Evolutionary conservation across 345 rosid genomes (phyloP).

Genomic region (Salix suchowensis): DNA sequence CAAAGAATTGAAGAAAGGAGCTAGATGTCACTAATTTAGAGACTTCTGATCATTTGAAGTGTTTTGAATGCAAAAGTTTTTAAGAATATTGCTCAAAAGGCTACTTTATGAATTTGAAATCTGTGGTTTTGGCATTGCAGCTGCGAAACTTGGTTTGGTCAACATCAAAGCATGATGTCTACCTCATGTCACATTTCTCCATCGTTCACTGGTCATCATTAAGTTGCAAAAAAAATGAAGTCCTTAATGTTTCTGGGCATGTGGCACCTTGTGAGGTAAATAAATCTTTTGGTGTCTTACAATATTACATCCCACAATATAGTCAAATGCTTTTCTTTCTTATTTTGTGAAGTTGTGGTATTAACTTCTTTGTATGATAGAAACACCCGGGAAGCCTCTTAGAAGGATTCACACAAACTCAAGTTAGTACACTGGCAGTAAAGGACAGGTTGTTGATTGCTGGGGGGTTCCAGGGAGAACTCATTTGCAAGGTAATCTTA

Average conservation of each 20-base stretch:
- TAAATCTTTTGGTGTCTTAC: background rate
- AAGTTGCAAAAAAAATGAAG: conserved; percentile 46
- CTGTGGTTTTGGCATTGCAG: conserved; percentile 24
- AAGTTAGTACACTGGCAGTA: conserved; percentile 57
- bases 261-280: conserved; percentile 49
- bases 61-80: background rate
- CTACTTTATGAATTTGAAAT: background rate
- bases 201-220: conserved; percentile 56
- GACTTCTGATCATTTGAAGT: background rate
- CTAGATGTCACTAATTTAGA: background rate
- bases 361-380: conserved; percentile 17
- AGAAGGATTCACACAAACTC: conserved; percentile 56
- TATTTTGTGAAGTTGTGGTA: background rate
- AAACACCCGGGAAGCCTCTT: conserved; percentile 54
- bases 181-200: conserved; percentile 53
- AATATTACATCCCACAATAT: background rate
- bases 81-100: background rate
- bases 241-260: conserved; percentile 54
- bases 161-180: conserved; percentile 56
- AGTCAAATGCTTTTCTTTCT: background rate
- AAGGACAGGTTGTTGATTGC: conserved; percentile 50
- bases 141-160: conserved; percentile 60
- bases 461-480: conserved; percentile 64
- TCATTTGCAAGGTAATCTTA: conserved; percentile 44
- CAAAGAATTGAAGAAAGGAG: background rate